Evolutionary conservation across 2,329 filamentous ascomycete genomes (phyloP).

Genomic region (Colletotrichum siamense): DNA sequence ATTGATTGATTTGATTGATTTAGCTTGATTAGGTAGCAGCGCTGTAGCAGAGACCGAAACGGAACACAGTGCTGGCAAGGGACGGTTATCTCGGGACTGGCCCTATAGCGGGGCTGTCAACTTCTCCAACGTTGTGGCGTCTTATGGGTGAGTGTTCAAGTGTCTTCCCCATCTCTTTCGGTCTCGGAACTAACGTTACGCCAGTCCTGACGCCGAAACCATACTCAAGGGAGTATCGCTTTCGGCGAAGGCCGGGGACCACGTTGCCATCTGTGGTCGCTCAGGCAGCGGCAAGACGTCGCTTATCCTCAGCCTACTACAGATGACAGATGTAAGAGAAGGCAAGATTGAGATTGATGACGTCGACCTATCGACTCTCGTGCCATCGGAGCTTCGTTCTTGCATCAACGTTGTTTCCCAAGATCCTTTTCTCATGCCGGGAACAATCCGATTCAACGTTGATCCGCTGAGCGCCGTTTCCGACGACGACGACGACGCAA

Average conservation of each 20-base stretch:
- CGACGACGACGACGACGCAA: background rate
- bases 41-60: background rate
- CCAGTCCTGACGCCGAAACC: background rate
- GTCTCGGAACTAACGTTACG: too few relatives aligned
- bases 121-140: background rate
- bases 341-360: background rate
- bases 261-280: background rate
- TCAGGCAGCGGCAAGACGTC: conserved; percentile 13
- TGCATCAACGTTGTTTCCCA: background rate
- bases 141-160: background rate
- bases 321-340: background rate
- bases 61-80: background rate
- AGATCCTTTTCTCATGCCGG: background rate
- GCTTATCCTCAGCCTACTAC: background rate
- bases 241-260: background rate
- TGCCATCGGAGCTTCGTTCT: background rate
- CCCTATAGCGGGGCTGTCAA: background rate
- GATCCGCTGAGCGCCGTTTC: background rate
- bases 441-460: background rate
- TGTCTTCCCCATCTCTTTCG: too few relatives aligned
- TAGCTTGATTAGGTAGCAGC: too few relatives aligned
- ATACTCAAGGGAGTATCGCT: background rate
- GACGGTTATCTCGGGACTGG: background rate
- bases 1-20: too few relatives aligned
- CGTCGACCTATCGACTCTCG: background rate